Base-by-base conservation (phyloP, 306 rosid genomes). In the Mimosa pudica region DNA sequence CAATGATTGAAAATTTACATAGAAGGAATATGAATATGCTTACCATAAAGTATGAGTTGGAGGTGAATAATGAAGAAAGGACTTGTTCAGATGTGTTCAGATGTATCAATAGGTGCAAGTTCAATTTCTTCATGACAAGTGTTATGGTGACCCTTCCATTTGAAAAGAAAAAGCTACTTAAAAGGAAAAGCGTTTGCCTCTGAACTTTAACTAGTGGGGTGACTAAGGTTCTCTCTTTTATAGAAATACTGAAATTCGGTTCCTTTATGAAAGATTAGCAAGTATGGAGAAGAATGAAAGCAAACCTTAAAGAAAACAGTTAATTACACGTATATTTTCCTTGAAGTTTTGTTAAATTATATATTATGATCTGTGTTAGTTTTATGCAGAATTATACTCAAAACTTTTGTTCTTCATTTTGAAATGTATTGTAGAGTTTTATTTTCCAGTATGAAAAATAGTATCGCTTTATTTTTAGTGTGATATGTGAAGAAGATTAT, bases 201-300 rank as follows among this genome's bases (percentile, higher is more conserved):
- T 79, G 75, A 77, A 83, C 87, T 85, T 85, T 88, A 78, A 66
- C 66, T 74, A 69, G 30, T 76, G 84, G 79, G 12, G 80, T 78
- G 68, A 82, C 76, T 80, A 73, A 78, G 80, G 83, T 61, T 79
- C 82, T 71, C 83, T 74, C 84, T 86, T 86, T 64, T 82, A 76
- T 44, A 32, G 24, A 74, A 60, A 13, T 69, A 83, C 81, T 81
- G 74, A 81, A 81, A 83, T 74, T 73, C 32, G 45, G 83, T 79
- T 52, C 84, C 82, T 46, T n/a, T 77, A 83, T 70, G 82, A 83
- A 78, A 58, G 80, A 84, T 49, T 66, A 47, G 70, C 20, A 45
- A 75, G 79, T 58, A 76, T 75, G 72, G 66, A 48, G 80, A 49
- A 36, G 55, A 17, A 47, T 55, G 76, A 81, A 79, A 67, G 63